phyloP scores from a whole-genome alignment of 768 basidiomycete genomes.

The Grammothele lineata region DNA sequence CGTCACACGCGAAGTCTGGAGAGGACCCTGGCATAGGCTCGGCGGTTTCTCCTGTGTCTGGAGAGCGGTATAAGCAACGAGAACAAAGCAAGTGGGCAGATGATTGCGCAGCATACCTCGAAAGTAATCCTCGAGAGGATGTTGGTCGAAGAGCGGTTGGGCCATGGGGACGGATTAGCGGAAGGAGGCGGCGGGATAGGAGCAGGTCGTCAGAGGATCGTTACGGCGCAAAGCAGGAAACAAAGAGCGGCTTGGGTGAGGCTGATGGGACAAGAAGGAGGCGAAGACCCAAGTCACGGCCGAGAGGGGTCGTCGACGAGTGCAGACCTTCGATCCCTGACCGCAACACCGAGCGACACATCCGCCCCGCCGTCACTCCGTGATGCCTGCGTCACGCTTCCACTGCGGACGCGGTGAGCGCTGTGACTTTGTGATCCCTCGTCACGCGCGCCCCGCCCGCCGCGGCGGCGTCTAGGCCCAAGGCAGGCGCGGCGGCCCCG shows the following conservation, averaged over 20 bases:
- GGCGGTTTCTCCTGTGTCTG: constrained; percentile 58
- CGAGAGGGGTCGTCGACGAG: not conserved
- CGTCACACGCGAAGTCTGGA: constrained; percentile 32
- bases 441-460: no score
- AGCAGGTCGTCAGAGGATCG: constrained; percentile 12
- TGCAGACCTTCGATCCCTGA: not conserved
- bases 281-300: not conserved
- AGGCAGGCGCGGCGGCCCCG: no score
- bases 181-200: not conserved
- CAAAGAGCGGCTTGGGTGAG: constrained; percentile 18
- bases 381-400: no score
- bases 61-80: not conserved
- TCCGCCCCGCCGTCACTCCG: constrained; percentile 4
- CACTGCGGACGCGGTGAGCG: not conserved
- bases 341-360: constrained; percentile 5
- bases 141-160: constrained; percentile 72
- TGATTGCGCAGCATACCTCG: constrained; percentile 40
- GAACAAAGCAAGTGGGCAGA: no score
- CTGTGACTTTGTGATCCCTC: not conserved
- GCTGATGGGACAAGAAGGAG: constrained; percentile 10
- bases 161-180: constrained; percentile 51
- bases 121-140: constrained; percentile 71
- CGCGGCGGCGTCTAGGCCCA: no score
- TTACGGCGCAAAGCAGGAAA: constrained; percentile 8
- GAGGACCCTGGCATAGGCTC: constrained; percentile 56